Base-by-base conservation (phyloP, 441 rosid genomes). In the Lepidium campestre region DNA sequence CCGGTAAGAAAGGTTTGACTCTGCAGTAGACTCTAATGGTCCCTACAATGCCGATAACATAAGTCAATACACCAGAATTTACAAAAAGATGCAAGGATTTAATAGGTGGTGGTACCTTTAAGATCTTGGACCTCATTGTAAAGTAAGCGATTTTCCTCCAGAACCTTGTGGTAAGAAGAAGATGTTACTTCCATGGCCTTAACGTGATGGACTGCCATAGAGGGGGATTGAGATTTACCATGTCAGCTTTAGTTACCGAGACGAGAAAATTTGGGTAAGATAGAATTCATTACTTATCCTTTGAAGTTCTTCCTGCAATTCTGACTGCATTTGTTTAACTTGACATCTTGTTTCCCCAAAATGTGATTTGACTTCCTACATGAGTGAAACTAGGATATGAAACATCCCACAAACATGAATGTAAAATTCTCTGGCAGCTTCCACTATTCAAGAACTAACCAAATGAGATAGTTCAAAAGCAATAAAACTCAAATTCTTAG, bases 81-180 rank as follows among this genome's bases (percentile, higher is more conserved):
- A 41, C 7, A 35, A 37, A 20, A 11, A 17, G 42, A 62, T 57
- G 60, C 23, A 41, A 42, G n/a, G 13, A 22, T 45, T 5, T 17
- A 47, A 32, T 15, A 40, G 22, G 48, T 61, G 32, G 62, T 59
- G 19, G 41, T 19, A 89, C 98, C 98, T 88, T 92, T 92, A 45
- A 92, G 96, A 75, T 90, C 98, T 72, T 92, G 98, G 47, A 90
- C 98, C 84, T 92, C 96, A 84, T 93, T 90, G 83, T 93, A 86
- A 57, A 93, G 96, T 40, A 76, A 73, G 4, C 98, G 90, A 56
- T 93, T 93, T 78, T 93, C 97, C 80, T 88, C 97, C 50, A 93
- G 61, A 62, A 93, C 86, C 72, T 81, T 79, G 57, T 88, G 92
- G 81, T 90, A 90, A 20, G 93, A 84, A 41, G 84, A 80, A 18